phyloP scores from a whole-genome alignment of 2,329 filamentous ascomycete genomes.

The Raffaelea albimanens region DNA sequence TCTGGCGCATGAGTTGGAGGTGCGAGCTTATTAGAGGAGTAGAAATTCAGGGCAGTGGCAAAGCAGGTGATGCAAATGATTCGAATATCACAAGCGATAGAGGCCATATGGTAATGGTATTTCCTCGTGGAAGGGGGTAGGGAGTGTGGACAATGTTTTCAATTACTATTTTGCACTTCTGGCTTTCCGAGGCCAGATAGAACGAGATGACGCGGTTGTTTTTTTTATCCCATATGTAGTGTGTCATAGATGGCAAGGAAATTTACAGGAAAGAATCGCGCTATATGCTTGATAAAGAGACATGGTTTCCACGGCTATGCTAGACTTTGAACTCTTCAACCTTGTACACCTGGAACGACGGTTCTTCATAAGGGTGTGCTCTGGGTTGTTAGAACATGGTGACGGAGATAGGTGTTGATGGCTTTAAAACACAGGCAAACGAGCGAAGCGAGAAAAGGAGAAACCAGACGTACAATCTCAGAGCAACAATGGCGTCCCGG shows the following conservation, averaged over 20 bases:
- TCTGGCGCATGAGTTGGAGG: slow-evolving; percentile 28
- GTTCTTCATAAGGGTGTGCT: slow-evolving; percentile 44
- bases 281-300: background rate
- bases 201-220: too few species aligned
- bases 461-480: slow-evolving; percentile 48
- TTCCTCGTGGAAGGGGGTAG: too few species aligned
- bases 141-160: too few species aligned
- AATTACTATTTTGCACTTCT: too few species aligned
- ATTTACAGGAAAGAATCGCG: background rate
- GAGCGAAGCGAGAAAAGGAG: background rate
- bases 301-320: slow-evolving; percentile 23
- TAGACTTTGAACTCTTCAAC: slow-evolving; percentile 23
- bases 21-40: slow-evolving; percentile 3
- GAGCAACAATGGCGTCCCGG: slow-evolving; percentile 47
- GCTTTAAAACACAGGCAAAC: background rate
- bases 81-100: too few species aligned
- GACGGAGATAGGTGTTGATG: background rate
- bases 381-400: slow-evolving; percentile 18
- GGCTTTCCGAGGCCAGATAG: too few species aligned
- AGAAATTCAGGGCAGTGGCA: too few species aligned
- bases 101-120: too few species aligned
- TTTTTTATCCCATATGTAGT: too few species aligned
- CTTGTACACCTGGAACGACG: slow-evolving; percentile 37
- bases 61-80: background rate
- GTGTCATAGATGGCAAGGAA: too few species aligned